A percentile compares a stretch with the other conserved stretches of the same genome.
These are phyloP conservation scores for Oxyria digyna DNA, from an alignment of 148 eudicot genomes.

Conservation along the genomic window DNA sequence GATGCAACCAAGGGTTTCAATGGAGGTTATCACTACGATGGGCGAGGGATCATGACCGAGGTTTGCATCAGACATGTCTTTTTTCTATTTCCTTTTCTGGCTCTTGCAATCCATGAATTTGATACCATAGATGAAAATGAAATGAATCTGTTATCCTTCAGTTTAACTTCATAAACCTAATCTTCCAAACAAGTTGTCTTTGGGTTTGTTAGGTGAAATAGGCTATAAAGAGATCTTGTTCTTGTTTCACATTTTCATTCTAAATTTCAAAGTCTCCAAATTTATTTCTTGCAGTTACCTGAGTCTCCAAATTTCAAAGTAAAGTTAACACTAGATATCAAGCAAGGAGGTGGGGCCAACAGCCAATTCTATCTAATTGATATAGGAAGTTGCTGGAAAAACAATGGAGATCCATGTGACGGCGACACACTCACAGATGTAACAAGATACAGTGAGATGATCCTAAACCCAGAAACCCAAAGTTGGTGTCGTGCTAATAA, in stretches of 20 bases:
- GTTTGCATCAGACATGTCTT: not conserved
- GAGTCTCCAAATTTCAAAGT: slow-evolving; percentile 50
- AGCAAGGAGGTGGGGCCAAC: slow-evolving; percentile 31
- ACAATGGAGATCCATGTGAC: slow-evolving; percentile 39
- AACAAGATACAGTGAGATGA: slow-evolving; percentile 49
- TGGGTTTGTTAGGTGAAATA: no score
- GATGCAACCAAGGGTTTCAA: slow-evolving; percentile 24
- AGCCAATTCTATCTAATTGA: slow-evolving; percentile 53
- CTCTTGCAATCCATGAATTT: not conserved
- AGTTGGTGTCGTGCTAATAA: slow-evolving; percentile 28
- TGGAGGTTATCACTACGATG: slow-evolving; percentile 28
- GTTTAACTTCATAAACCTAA: not conserved
- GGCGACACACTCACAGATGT: slow-evolving; percentile 39
- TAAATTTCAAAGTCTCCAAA: no score
- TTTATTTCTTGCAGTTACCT: slow-evolving; percentile 19
- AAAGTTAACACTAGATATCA: slow-evolving; percentile 29
- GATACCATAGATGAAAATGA: not conserved
- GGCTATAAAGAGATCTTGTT: no score
- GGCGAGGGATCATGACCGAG: slow-evolving; percentile 19
- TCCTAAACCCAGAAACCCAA: slow-evolving; percentile 34
- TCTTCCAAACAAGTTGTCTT: not conserved
- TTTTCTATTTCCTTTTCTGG: not conserved
- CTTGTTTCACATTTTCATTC: not conserved
- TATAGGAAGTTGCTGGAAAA: slow-evolving; percentile 62
- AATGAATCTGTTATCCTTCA: not conserved